These are phyloP conservation scores for Madurella mycetomatis DNA, from an alignment of 2,329 filamentous ascomycete species.

Conservation along the genomic window DNA sequence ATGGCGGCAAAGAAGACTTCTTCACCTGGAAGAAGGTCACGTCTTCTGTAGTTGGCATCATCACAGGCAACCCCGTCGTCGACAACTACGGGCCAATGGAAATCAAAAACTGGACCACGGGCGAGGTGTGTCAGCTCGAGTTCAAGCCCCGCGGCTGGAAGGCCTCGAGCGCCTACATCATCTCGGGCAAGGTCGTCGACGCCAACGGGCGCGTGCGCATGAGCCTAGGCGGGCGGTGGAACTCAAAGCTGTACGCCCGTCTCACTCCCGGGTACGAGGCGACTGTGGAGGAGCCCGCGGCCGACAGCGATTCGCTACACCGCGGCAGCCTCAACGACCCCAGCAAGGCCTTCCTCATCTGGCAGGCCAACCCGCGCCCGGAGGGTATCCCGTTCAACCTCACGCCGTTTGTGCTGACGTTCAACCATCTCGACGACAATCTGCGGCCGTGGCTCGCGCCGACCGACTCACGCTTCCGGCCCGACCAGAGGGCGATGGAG, in stretches of 20 bases:
- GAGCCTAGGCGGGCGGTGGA: slow-evolving; percentile 92
- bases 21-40: slow-evolving; percentile 99
- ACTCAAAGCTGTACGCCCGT: slow-evolving; percentile 92
- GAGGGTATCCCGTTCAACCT: slow-evolving; percentile 91
- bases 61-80: slow-evolving; percentile 92
- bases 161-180: slow-evolving; percentile 83
- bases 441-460: slow-evolving; percentile 74
- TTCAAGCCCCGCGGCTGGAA: slow-evolving; percentile 98
- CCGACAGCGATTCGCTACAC: slow-evolving; percentile 32
- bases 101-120: slow-evolving; percentile 94
- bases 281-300: slow-evolving; percentile 53
- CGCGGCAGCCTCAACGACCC: slow-evolving; percentile 57
- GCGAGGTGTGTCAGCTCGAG: slow-evolving; percentile 78
- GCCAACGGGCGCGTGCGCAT: slow-evolving; percentile 74
- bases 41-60: slow-evolving; percentile 95
- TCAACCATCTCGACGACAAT: slow-evolving; percentile 88
- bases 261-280: slow-evolving; percentile 88
- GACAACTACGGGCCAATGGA: slow-evolving; percentile 98
- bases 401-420: slow-evolving; percentile 89
- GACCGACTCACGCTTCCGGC: slow-evolving; percentile 87
- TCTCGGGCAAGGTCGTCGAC: slow-evolving; percentile 81
- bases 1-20: slow-evolving; percentile 74
- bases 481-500: slow-evolving; percentile 97
- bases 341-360: slow-evolving; percentile 80
- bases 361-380: slow-evolving; percentile 81